These are phyloP conservation scores for Sarcodon aspratus DNA, from an alignment of 768 basidiomycete species.

Conservation along the genomic window DNA sequence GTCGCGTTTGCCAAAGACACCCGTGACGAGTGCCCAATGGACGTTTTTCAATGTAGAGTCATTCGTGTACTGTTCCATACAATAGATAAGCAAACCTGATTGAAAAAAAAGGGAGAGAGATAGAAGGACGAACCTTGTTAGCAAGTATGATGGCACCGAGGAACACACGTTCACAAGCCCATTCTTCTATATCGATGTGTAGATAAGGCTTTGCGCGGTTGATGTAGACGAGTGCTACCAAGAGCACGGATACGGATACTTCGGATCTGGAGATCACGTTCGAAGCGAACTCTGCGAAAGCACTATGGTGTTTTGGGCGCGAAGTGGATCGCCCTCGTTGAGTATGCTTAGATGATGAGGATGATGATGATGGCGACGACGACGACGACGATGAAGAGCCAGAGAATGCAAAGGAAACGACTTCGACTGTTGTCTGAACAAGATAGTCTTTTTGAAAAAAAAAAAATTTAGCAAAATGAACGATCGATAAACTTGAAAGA, in stretches of 20 bases:
- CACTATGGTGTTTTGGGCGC: slow-evolving; percentile 33
- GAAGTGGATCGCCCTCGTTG: slow-evolving; percentile 28
- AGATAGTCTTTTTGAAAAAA: slow-evolving; percentile 37
- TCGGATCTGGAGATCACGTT: slow-evolving; percentile 59
- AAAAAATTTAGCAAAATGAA: slow-evolving; percentile 1
- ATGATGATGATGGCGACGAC: too few relatives aligned
- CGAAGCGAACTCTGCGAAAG: slow-evolving; percentile 46
- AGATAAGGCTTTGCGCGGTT: slow-evolving; percentile 59
- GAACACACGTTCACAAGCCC: slow-evolving; percentile 82
- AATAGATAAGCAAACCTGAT: neutral
- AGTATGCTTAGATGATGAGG: too few relatives aligned
- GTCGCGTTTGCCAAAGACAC: slow-evolving; percentile 68
- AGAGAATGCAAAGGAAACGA: slow-evolving; percentile 59
- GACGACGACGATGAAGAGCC: slow-evolving; percentile 33
- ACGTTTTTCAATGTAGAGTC: slow-evolving; percentile 82
- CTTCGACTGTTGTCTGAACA: slow-evolving; percentile 50
- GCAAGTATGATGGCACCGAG: slow-evolving; percentile 73
- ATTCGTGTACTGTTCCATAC: slow-evolving; percentile 57
- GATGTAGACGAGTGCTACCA: slow-evolving; percentile 63
- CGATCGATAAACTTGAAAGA: neutral
- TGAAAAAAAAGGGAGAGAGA: slow-evolving; percentile 7
- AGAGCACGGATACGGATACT: slow-evolving; percentile 48
- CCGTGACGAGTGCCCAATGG: slow-evolving; percentile 76
- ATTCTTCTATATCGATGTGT: slow-evolving; percentile 63
- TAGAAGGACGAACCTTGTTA: slow-evolving; percentile 42